These are phyloP conservation scores for Limonomyces culmigenus DNA, from an alignment of 1,284 basidiomycete genomes.

Conservation along the genomic window DNA sequence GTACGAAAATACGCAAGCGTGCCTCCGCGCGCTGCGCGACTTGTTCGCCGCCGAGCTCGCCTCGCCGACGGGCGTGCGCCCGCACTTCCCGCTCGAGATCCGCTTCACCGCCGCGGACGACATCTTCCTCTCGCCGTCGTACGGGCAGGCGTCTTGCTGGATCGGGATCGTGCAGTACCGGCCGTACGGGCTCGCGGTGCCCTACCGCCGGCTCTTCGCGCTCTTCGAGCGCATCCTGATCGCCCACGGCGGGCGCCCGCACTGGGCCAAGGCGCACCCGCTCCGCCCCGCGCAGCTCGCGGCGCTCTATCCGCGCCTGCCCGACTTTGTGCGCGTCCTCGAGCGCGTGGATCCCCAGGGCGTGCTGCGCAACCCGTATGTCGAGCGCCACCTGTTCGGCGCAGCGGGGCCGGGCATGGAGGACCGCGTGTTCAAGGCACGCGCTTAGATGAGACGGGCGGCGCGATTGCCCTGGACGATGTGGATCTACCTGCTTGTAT, in stretches of 20 bases:
- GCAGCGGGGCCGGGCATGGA: constrained; percentile 24
- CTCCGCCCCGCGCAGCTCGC: constrained; percentile 45
- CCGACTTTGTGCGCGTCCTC: constrained; percentile 54
- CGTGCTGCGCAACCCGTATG: constrained; percentile 56
- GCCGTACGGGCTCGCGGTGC: constrained; percentile 81
- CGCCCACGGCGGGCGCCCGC: constrained; percentile 67
- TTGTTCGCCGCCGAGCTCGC: constrained; percentile 63
- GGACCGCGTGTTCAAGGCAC: constrained; percentile 40
- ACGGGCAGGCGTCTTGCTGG: constrained; percentile 73
- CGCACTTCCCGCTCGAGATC: constrained; percentile 91
- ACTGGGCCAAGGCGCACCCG: constrained; percentile 85
- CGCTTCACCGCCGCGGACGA: constrained; percentile 82
- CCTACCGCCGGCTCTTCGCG: constrained; percentile 70
- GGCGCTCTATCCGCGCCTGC: constrained; percentile 59
- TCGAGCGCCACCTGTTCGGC: constrained; percentile 59
- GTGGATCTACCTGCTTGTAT: too few relatives aligned
- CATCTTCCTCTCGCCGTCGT: constrained; percentile 86
- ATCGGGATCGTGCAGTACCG: constrained; percentile 95
- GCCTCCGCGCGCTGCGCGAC: constrained; percentile 55
- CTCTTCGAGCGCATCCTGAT: constrained; percentile 67
- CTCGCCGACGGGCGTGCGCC: constrained; percentile 57
- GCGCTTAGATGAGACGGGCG: constrained; percentile 3
- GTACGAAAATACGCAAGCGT: constrained; percentile 41
- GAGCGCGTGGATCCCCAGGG: constrained; percentile 58
- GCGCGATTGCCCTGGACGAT: not conserved